Conservation (phyloP, 2,329 filamentous ascomycete genomes). For the Delphinella strobiligena region DNA sequence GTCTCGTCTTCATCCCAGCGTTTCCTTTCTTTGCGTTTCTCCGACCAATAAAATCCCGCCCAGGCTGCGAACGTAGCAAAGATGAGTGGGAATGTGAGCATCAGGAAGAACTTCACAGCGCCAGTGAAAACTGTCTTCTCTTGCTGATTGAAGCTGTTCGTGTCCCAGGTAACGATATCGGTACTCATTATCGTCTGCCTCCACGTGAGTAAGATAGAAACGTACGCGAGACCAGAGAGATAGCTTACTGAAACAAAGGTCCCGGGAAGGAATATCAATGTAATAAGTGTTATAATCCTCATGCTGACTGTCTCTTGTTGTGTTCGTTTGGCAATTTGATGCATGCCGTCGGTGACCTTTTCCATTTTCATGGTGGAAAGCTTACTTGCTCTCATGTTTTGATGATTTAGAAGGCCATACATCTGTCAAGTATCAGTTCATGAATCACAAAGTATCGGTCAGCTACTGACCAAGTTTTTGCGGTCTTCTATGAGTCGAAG, state of each 20-base stretch:
- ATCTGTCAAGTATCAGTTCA: slow-evolving; percentile 15
- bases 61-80: slow-evolving; percentile 22
- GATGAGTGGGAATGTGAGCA: slow-evolving; percentile 25
- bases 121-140: too few relatives aligned
- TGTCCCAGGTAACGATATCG: slow-evolving; percentile 22
- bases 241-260: slow-evolving; percentile 31
- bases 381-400: slow-evolving; percentile 21
- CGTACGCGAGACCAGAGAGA: neutral
- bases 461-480: slow-evolving; percentile 7
- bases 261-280: slow-evolving; percentile 30
- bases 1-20: too few relatives aligned
- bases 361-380: slow-evolving; percentile 21
- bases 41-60: slow-evolving; percentile 21
- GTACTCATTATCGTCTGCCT: slow-evolving; percentile 31
- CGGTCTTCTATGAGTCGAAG: neutral
- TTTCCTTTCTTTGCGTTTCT: slow-evolving; percentile 11
- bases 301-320: slow-evolving; percentile 30
- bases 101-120: slow-evolving; percentile 22
- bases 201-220: neutral
- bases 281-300: slow-evolving; percentile 31
- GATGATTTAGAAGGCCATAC: slow-evolving; percentile 24
- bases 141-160: too few relatives aligned
- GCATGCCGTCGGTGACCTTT: slow-evolving; percentile 17
- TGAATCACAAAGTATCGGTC: too few relatives aligned
- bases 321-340: slow-evolving; percentile 24